A percentile compares a stretch with the other conserved stretches of the same genome.
Conservation (phyloP, 1,284 basidiomycete species). For the Neonothopanus nambi region DNA sequence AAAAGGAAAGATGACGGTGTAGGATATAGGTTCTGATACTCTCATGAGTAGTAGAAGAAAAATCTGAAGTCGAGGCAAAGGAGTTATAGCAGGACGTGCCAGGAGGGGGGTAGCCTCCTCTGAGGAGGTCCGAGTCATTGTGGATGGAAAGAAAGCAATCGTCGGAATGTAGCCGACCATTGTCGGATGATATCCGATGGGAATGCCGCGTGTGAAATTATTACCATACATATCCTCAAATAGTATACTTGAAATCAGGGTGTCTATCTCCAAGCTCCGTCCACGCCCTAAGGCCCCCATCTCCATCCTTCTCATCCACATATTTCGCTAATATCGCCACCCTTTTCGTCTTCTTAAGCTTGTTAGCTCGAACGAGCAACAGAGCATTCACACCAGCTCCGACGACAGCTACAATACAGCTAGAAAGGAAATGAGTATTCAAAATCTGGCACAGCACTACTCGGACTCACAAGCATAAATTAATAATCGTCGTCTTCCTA, state of each 20-base stretch:
- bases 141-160: too few species aligned
- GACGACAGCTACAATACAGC: constrained; percentile 28
- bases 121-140: too few species aligned
- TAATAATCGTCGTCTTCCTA: constrained; percentile 36
- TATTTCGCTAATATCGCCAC: constrained; percentile 34
- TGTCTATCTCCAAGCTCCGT: constrained; percentile 37
- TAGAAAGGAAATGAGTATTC: constrained; percentile 7
- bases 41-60: not conserved
- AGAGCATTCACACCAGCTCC: constrained; percentile 28
- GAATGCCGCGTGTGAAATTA: too few species aligned
- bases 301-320: constrained; percentile 22
- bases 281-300: constrained; percentile 32
- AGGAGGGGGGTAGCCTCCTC: not conserved
- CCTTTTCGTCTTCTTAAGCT: constrained; percentile 24
- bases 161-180: too few species aligned
- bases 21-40: not conserved
- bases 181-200: too few species aligned
- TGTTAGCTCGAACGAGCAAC: constrained; percentile 30
- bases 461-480: constrained; percentile 33
- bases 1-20: not conserved
- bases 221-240: too few species aligned
- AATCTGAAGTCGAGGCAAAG: not conserved
- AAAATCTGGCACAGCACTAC: not conserved
- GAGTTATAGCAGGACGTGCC: not conserved
- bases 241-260: constrained; percentile 32